Evolutionary conservation across 2,329 filamentous ascomycete species (phyloP).

Genomic region (Truncatella angustata): DNA sequence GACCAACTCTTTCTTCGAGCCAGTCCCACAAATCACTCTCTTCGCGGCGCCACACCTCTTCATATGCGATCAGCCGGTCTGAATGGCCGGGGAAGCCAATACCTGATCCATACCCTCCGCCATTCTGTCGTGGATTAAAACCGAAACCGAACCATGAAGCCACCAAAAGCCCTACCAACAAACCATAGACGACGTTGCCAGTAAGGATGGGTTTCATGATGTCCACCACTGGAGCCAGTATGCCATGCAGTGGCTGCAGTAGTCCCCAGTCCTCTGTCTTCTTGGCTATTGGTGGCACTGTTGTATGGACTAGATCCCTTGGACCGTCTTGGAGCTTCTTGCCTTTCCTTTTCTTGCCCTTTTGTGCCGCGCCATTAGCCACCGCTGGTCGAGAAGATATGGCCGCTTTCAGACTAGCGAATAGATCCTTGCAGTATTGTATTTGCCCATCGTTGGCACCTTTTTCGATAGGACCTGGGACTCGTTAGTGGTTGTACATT

Average conservation of each 20-base stretch:
- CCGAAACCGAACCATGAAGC: constrained; percentile 72
- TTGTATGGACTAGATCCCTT: constrained; percentile 36
- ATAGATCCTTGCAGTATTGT: constrained; percentile 77
- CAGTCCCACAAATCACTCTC: constrained; percentile 91
- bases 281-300: constrained; percentile 38
- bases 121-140: constrained; percentile 37
- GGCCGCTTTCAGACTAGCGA: constrained; percentile 70
- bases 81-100: constrained; percentile 46
- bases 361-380: constrained; percentile 45
- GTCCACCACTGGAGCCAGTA: constrained; percentile 68
- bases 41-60: constrained; percentile 87
- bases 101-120: constrained; percentile 35
- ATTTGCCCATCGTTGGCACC: constrained; percentile 88
- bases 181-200: constrained; percentile 72
- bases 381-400: constrained; percentile 62
- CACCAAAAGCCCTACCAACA: constrained; percentile 72
- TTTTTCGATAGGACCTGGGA: constrained; percentile 86
- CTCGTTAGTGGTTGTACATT: constrained; percentile 5
- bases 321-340: constrained; percentile 48
- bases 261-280: constrained; percentile 66
- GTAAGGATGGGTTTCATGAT: constrained; percentile 70
- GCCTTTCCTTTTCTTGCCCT: constrained; percentile 60
- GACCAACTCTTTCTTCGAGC: constrained; percentile 81
- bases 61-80: constrained; percentile 78
- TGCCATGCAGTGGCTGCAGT: constrained; percentile 72